These are phyloP conservation scores for Colletotrichum sp. DNA, from an alignment of 2,329 filamentous ascomycete genomes.

Conservation along the genomic window DNA sequence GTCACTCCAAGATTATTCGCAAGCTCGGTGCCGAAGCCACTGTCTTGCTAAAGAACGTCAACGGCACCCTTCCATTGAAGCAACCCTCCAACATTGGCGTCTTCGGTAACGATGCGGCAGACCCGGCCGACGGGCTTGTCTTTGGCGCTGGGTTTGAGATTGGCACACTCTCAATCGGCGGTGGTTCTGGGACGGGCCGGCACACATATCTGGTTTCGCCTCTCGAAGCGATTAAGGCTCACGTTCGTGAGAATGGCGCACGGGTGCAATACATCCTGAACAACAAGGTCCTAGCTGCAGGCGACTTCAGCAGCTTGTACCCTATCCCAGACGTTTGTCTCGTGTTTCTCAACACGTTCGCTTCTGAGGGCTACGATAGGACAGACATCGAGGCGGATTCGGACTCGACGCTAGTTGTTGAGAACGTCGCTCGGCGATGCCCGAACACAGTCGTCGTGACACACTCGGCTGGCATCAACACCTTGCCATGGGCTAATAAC, in stretches of 20 bases:
- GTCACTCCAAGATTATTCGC: slow-evolving; percentile 65
- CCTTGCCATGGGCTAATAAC: slow-evolving; percentile 59
- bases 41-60: slow-evolving; percentile 71
- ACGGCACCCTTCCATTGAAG: slow-evolving; percentile 60
- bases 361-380: slow-evolving; percentile 67
- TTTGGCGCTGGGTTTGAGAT: slow-evolving; percentile 57
- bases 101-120: slow-evolving; percentile 69
- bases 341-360: slow-evolving; percentile 71
- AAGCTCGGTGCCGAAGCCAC: slow-evolving; percentile 60
- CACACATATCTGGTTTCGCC: slow-evolving; percentile 72
- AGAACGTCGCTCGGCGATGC: slow-evolving; percentile 49
- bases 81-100: slow-evolving; percentile 59
- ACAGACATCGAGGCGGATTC: slow-evolving; percentile 66
- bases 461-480: slow-evolving; percentile 65
- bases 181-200: slow-evolving; percentile 65
- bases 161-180: slow-evolving; percentile 71
- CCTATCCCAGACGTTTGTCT: slow-evolving; percentile 68
- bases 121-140: slow-evolving; percentile 33
- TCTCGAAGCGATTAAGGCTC: slow-evolving; percentile 67
- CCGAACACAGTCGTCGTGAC: slow-evolving; percentile 68
- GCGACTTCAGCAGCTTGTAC: slow-evolving; percentile 59
- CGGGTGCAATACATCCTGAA: slow-evolving; percentile 56
- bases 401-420: slow-evolving; percentile 65
- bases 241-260: slow-evolving; percentile 57
- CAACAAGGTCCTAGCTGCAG: slow-evolving; percentile 39